Base-by-base conservation (phyloP, 768 basidiomycete genomes). In the Tubosaeta brunneosetosa region DNA sequence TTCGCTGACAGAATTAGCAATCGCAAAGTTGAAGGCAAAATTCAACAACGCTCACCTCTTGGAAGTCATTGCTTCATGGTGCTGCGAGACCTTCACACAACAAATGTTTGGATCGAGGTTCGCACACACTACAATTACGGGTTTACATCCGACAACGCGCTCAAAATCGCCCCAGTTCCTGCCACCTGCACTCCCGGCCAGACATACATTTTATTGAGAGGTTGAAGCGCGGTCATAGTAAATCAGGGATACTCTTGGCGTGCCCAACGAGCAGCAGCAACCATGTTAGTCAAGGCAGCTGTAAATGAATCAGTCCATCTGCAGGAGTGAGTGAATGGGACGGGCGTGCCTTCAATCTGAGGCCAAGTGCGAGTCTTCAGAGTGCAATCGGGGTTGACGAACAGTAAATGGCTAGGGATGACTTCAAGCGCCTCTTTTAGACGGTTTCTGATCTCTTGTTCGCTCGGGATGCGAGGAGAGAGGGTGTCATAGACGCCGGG, bases 401-500 rank as follows among this genome's bases (percentile, higher is more conserved):
- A 89, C 70, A 92, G 80, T 51, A 94, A 80, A 54, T 86, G 80
- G 64, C 6, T 6, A 53, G 90, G 85, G 59, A 97, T 83, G 66
- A 88, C 87, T 48, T 76, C 75, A 62, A 91, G 83, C 82, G 95
- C 93, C 59, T 83, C 72, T 71, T 81, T 82, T 68, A 98, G 78
- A 64, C 94, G 90, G 63, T 94, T 87, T 77, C 85, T 88, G 77
- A 98, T 94, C 77, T 99, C 97, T 71, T 93, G 81, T 63, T 85
- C 83, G 55, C 84, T 76, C 41, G 97, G 97, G 58, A 99, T 90
- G 83, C 97, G 94, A 57, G 97, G 97, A 62, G 94, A 97, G 80
- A 98, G 97, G 75, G 98, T 97, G 71, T 97, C 94, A 70, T 97
- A 97, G 67, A 97, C 92, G 81, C 93, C 95, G 17, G 95, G 95